phyloP scores from a whole-genome alignment of 805 yeast species.

The Saturnispora serradocipensis region DNA sequence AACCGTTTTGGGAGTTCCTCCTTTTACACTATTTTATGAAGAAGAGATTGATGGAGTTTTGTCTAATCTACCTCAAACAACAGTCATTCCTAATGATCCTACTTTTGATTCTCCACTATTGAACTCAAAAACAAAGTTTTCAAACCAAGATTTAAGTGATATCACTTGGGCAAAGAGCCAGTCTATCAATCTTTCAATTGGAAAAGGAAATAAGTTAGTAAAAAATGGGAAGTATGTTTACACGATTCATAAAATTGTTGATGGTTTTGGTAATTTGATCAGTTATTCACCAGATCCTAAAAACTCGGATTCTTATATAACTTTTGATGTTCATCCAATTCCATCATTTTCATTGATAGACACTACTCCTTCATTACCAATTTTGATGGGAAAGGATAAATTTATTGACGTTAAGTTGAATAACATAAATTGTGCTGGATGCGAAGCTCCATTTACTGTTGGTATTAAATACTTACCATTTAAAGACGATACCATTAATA shows the following conservation, averaged over 20 bases:
- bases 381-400: slow-evolving; percentile 26
- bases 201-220: slow-evolving; percentile 17
- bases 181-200: slow-evolving; percentile 21
- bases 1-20: slow-evolving; percentile 67
- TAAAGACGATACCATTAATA: slow-evolving; percentile 11
- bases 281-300: slow-evolving; percentile 31
- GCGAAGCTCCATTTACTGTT: slow-evolving; percentile 42
- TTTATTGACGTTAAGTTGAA: slow-evolving; percentile 22
- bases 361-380: slow-evolving; percentile 19
- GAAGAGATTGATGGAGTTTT: slow-evolving; percentile 33
- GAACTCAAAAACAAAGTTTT: slow-evolving; percentile 21
- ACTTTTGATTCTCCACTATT: slow-evolving; percentile 41
- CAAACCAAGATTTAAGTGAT: slow-evolving; percentile 27
- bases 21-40: slow-evolving; percentile 50
- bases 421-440: slow-evolving; percentile 18
- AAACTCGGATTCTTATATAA: slow-evolving; percentile 32
- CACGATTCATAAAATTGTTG: slow-evolving; percentile 47
- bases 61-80: slow-evolving; percentile 21
- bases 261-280: slow-evolving; percentile 57
- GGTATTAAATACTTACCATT: slow-evolving; percentile 27
- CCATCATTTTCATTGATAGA: slow-evolving; percentile 44
- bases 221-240: slow-evolving; percentile 48
- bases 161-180: slow-evolving; percentile 29
- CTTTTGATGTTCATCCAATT: slow-evolving; percentile 44
- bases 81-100: slow-evolving; percentile 34